Evolutionary conservation across 2,329 filamentous ascomycete species (phyloP), one percentile per base, ranked within the genome.

Genomic region (Septoria linicola): DNA sequence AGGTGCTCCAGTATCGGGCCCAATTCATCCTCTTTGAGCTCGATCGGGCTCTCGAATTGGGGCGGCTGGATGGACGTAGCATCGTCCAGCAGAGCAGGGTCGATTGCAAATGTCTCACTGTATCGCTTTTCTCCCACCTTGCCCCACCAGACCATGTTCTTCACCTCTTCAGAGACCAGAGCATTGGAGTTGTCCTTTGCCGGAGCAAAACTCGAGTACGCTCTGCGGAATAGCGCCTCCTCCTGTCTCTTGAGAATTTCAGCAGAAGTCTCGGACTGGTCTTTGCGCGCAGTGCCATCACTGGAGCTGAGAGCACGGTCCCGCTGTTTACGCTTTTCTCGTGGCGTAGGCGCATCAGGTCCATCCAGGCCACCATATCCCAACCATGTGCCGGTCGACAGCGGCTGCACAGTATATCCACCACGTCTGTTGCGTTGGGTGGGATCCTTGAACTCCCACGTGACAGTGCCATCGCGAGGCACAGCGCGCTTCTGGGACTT

Each of bases 161-260:
- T 81, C 42, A 82, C 77, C 27, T 81, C 81, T 1, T 84, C 82
- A 0, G 88, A 81, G 2, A 89, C 75, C 51, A 90, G 76, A 4
- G 88, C 85, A 10, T 79, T 81, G 2, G 85, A 79, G 64, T 91
- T 84, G 67, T 92, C 88, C 60, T 81, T 84, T 44, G 80, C 83
- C 0, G 88, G 88, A 4, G 88, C 88, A 67, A 91, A 92, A 63
- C 85, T 87, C 0, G 86, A 89, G 67, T 90, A 92, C 1, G 84
- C 87, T 48, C 85, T 82, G 23, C 86, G 80, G 64, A 91, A 92
- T 8, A 91, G 72, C 0, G 84, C 79, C 59, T 91, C 87, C 70
- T 89, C 81, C 40, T 66, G 61, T 65, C 86, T 85, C 3, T 81
- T 80, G 8, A 69, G 65, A 0, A 68, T 66, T 41, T 74, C 72